Evolutionary conservation across 2,329 filamentous ascomycete species (phyloP), one percentile per base, ranked within the genome.

Genomic region (Amauroascus niger): DNA sequence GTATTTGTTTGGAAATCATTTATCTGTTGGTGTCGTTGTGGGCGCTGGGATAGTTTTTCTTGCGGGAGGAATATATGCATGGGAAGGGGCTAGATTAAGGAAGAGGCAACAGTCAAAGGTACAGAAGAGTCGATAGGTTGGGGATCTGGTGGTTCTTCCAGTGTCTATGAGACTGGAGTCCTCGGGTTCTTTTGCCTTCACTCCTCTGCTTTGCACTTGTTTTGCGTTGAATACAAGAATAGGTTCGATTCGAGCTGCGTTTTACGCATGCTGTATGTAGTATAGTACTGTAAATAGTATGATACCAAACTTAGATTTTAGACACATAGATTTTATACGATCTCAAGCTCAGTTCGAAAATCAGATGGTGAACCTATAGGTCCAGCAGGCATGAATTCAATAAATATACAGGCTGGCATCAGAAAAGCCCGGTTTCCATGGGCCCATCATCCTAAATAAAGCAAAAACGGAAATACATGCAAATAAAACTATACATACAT

Each of bases 31-130:
- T 37, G 95, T 95, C 57, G 70, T 95, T 51, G 56, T 88, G 3
- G 93, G 93, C 2, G 90, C 91, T 0, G 75, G 81, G 4, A 76
- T 97, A 57, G 93, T 98, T 6, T 98, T 97, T 71, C 80, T 85
- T 13, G 88, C 88, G 0, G 93, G 90, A n/a, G 91, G 84, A 0
- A 68, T 97, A 58, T 98, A 98, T 72, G 90, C 88, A 1, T 79
- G 90, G 63, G 90, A 94, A 61, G 67, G 70, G 5, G 64, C 69
- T 16, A 63, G 71, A 45, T 55, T 68, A 30, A 64, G 65, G 49
- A 65, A 61, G 22, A 45, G 22, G n/a, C 43, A 53, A 14, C 35
- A 49, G 33, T 20, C 35, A n/a, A 58, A 56, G 41, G 43, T 18
- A 14, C 35, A 44, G 14, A 53, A 45, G 16, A 28, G 35, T 26